Evolutionary conservation across 164 flowering plant species (phyloP).

Genomic region (Umbilicus rupestris): DNA sequence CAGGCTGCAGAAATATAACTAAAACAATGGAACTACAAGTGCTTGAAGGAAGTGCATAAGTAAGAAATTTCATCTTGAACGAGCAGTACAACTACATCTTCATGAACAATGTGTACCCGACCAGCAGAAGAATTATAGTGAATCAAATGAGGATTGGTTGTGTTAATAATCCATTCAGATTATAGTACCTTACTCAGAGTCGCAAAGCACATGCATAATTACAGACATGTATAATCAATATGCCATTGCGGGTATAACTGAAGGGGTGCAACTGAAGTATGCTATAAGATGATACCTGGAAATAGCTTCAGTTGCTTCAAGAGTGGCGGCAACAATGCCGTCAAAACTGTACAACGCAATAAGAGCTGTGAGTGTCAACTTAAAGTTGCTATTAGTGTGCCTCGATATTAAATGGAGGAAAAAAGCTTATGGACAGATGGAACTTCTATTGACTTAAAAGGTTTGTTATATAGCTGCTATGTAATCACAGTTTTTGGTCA

Average conservation of each 20-base stretch:
- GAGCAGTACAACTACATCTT: neutral
- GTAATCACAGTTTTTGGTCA: no score
- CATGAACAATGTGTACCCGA: no score
- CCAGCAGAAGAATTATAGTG: neutral
- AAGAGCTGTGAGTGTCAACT: conserved; percentile 7
- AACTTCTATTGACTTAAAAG: no score
- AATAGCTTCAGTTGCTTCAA: conserved; percentile 60
- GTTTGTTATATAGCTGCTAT: no score
- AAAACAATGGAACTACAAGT: neutral
- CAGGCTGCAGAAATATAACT: conserved; percentile 85
- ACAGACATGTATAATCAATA: no score
- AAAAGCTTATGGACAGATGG: no score
- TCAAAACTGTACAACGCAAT: conserved; percentile 51
- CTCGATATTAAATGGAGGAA: no score
- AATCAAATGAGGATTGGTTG: neutral
- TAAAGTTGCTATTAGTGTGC: neutral
- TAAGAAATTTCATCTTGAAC: neutral
- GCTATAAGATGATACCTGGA: conserved; percentile 45
- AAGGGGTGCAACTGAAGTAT: neutral
- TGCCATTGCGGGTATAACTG: no score
- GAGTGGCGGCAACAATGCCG: conserved; percentile 66
- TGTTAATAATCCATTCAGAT: neutral
- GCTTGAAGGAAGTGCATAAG: neutral
- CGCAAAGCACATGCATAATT: no score
- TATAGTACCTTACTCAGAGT: neutral